Conservation (phyloP, 257 asterid species). For the Capsicum chinense region DNA sequence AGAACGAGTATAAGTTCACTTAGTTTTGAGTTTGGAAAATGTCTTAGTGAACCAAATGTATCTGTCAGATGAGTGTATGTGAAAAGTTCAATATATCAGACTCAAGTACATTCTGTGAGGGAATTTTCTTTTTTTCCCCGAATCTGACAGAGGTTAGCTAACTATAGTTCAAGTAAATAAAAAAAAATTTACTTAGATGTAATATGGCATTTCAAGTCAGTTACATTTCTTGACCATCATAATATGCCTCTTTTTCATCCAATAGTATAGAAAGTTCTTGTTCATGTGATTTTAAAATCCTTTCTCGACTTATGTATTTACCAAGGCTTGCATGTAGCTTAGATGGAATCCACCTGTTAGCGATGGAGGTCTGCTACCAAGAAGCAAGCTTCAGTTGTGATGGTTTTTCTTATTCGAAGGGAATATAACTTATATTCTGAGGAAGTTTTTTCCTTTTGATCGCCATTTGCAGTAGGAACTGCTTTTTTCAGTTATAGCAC, state of each 20-base stretch:
- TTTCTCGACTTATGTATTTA: no score
- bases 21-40: conserved; percentile 1
- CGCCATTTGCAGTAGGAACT: not conserved
- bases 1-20: not conserved
- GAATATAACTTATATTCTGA: not conserved
- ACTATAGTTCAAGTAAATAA: not conserved
- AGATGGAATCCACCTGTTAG: not conserved
- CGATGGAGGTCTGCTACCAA: not conserved
- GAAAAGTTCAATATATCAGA: conserved; percentile 11
- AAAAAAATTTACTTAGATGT: not conserved
- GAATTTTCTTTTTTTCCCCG: not conserved
- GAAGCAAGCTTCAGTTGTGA: not conserved
- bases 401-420: not conserved
- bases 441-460: not conserved
- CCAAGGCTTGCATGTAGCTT: no score
- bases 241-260: no score
- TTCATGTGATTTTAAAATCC: no score
- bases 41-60: not conserved
- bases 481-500: not conserved
- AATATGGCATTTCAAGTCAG: not conserved
- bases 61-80: not conserved
- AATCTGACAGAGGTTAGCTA: not conserved
- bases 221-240: no score
- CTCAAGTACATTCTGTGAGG: not conserved
- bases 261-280: no score